phyloP scores from a whole-genome alignment of 2,329 filamentous ascomycete species.

The Sporothrix dimorphospora region DNA sequence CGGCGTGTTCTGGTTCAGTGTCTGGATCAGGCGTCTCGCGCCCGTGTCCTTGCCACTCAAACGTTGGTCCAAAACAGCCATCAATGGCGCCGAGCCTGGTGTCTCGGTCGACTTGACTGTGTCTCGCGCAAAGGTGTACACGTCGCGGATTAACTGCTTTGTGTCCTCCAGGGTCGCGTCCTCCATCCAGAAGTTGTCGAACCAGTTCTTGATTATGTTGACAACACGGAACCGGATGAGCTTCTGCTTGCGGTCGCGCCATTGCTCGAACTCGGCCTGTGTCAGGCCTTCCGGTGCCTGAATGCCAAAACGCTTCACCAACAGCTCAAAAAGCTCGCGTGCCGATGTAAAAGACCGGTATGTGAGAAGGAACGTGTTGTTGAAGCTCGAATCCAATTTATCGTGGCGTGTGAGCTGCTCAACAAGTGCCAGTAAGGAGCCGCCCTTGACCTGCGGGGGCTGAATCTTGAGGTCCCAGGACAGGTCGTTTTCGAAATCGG shows the following conservation, averaged over 20 bases:
- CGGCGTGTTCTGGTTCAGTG: constrained; percentile 79
- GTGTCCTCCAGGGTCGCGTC: constrained; percentile 76
- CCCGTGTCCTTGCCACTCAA: constrained; percentile 85
- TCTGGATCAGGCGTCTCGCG: constrained; percentile 83
- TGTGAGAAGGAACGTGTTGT: constrained; percentile 95
- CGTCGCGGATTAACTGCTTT: constrained; percentile 81
- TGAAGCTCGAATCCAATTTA: constrained; percentile 91
- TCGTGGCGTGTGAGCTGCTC: constrained; percentile 96
- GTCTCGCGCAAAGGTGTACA: constrained; percentile 88
- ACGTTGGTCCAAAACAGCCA: constrained; percentile 86
- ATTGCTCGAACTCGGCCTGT: constrained; percentile 76
- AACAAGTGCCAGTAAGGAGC: constrained; percentile 84
- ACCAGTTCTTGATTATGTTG: constrained; percentile 98
- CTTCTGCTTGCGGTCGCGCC: constrained; percentile 94
- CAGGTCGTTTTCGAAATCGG: constrained; percentile 87
- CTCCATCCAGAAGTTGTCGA: constrained; percentile 99
- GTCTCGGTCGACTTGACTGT: constrained; percentile 93
- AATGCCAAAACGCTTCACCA: constrained; percentile 89
- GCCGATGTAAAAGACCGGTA: constrained; percentile 95
- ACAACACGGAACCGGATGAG: constrained; percentile 94
- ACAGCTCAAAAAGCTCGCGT: constrained; percentile 85
- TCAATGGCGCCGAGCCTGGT: constrained; percentile 80
- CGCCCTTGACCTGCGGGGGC: constrained; percentile 79
- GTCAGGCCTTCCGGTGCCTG: constrained; percentile 85
- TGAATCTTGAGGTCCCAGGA: constrained; percentile 84